Evolutionary conservation across 306 rosid species (phyloP).

Genomic region (Begonia peltatifolia): DNA sequence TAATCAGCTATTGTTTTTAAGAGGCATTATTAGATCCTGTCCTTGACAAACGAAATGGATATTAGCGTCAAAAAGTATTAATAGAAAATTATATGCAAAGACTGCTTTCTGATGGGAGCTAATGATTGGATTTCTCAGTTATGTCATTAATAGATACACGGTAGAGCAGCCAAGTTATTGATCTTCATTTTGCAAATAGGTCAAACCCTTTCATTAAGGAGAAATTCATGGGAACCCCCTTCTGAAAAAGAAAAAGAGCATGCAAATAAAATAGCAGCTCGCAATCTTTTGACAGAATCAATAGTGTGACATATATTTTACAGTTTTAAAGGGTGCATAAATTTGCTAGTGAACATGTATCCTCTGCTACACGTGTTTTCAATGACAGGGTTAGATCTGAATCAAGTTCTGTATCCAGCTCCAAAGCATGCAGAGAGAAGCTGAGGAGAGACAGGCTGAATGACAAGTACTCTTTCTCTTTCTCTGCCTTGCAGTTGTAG

Average conservation of each 20-base stretch:
- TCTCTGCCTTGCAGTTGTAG: neutral
- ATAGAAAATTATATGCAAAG: too few relatives aligned
- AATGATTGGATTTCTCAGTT: too few relatives aligned
- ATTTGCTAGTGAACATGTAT: neutral
- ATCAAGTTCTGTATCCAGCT: slow-evolving; percentile 47
- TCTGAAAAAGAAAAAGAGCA: neutral
- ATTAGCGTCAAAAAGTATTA: too few relatives aligned
- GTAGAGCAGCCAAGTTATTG: too few relatives aligned
- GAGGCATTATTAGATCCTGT: too few relatives aligned
- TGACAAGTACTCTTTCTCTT: slow-evolving; percentile 45
- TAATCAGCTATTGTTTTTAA: too few relatives aligned
- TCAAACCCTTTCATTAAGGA: too few relatives aligned
- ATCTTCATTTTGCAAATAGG: too few relatives aligned
- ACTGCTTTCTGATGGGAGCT: too few relatives aligned
- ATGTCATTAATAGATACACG: too few relatives aligned
- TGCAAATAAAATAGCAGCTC: neutral
- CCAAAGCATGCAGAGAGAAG: slow-evolving; percentile 96
- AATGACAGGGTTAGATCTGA: slow-evolving; percentile 59
- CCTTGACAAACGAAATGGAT: too few relatives aligned
- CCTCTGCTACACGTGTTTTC: neutral
- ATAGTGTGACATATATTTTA: neutral
- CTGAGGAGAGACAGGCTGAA: slow-evolving; percentile 88
- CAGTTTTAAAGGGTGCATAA: neutral
- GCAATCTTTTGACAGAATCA: neutral
- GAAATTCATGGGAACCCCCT: too few relatives aligned